Conservation (phyloP, 345 rosid species). For the Acer yangbiense region DNA sequence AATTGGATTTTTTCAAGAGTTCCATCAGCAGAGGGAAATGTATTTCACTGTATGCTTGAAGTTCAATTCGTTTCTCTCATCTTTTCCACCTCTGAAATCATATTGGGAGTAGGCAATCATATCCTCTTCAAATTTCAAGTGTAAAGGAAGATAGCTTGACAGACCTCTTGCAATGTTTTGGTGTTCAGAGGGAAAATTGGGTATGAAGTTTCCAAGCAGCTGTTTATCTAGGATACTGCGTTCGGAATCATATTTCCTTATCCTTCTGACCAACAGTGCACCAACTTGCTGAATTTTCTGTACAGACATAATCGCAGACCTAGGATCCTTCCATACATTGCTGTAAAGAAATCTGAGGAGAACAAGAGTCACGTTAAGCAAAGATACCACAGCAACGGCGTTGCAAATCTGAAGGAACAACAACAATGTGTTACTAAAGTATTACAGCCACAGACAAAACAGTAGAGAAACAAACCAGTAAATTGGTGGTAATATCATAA, state of each 20-base stretch:
- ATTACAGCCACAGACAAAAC: too few species aligned
- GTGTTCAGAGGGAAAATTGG: too few species aligned
- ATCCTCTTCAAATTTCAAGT: too few species aligned
- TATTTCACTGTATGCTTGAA: constrained; percentile 73
- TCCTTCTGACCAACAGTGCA: constrained; percentile 66
- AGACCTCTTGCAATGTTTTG: too few species aligned
- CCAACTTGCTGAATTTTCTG: constrained; percentile 65
- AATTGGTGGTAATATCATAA: too few species aligned
- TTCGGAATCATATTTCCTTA: constrained; percentile 45
- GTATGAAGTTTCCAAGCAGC: too few species aligned
- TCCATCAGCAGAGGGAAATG: constrained; percentile 27
- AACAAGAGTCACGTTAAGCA: constrained; percentile 76
- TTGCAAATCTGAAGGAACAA: constrained; percentile 71
- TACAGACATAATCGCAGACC: constrained; percentile 45
- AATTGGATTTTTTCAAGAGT: too few species aligned
- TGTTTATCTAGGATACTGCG: too few species aligned
- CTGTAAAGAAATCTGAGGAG: constrained; percentile 89
- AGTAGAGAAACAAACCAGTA: too few species aligned
- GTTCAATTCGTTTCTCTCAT: constrained; percentile 59
- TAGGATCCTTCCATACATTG: constrained; percentile 98
- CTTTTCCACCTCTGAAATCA: constrained; percentile 81
- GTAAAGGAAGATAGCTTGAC: too few species aligned
- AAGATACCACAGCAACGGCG: constrained; percentile 74
- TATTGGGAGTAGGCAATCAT: constrained; percentile 53
- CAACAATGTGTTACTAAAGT: neutral